phyloP scores from a whole-genome alignment of 2,329 filamentous ascomycete species.

The Trichoderma sp. region DNA sequence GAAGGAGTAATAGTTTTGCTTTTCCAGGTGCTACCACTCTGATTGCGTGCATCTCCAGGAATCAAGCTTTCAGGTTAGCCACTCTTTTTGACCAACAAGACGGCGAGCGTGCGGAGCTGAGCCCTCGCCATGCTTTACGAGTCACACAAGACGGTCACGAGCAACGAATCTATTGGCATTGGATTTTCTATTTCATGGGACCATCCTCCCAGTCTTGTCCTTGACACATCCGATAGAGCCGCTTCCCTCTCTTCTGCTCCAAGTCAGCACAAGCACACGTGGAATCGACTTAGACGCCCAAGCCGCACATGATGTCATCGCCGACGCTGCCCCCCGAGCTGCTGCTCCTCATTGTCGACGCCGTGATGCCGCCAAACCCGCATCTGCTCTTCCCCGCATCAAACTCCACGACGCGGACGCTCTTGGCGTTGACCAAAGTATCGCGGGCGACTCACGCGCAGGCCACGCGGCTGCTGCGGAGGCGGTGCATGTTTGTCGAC shows the following conservation, averaged over 20 bases:
- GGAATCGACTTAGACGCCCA: neutral
- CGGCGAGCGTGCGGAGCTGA: neutral
- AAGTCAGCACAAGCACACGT: neutral
- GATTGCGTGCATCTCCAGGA: neutral
- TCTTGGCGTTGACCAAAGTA: constrained; percentile 48
- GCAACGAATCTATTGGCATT: neutral
- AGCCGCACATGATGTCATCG: neutral
- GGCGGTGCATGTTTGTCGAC: constrained; percentile 49
- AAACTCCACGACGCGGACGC: constrained; percentile 45
- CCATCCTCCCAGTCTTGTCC: neutral
- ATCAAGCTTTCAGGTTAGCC: neutral
- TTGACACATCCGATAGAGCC: constrained; percentile 26
- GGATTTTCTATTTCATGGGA: neutral
- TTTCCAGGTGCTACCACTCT: neutral
- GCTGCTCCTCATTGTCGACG: constrained; percentile 40
- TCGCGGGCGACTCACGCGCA: constrained; percentile 45
- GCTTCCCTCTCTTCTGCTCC: constrained; percentile 12
- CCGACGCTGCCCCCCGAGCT: constrained; percentile 39
- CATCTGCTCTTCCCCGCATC: constrained; percentile 40
- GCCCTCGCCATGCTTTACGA: neutral
- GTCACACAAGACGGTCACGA: neutral
- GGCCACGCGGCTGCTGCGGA: constrained; percentile 46
- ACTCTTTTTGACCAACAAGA: neutral
- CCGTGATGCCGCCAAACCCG: constrained; percentile 38
- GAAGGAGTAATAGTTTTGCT: neutral